Evolutionary conservation across 2,329 filamentous ascomycete species (phyloP), one percentile per base, ranked within the genome.

Genomic region (Cryphonectria naterciae): DNA sequence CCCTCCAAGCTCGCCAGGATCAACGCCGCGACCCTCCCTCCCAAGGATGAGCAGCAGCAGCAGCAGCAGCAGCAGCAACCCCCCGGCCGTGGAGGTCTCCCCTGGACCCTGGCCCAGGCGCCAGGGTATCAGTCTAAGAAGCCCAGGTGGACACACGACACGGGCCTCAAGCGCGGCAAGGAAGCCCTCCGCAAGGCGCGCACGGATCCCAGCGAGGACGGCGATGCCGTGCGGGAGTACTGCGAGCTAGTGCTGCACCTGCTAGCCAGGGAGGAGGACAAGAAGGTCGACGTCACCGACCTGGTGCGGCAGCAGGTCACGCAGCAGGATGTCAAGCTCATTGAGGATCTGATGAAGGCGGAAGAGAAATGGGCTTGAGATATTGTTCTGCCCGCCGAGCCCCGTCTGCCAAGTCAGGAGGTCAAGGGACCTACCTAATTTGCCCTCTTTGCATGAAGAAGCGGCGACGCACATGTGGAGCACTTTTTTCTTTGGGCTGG

Each of bases 191-290:
- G 85, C 58, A 82, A 79, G 68, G 85, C 86, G 46, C 82, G 86
- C 70, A 81, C 81, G 43, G 82, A 83, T 41, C 82, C 84, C 1
- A 83, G 85, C n/a, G 84, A 86, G 74, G 85, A 86, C 70, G 88
- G 88, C 41, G 87, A 90, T 74, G 89, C 83, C 5, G 81, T 92
- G 41, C 81, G 86, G 67, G 89, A 91, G 78, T 92, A 89, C 75
- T 86, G 85, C 63, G 86, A 88, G 72, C 80, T 91, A 32, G 83
- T 91, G 25, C 75, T 85, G 64, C 81, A 85, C 69, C 78, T 89
- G 46, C 80, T 89, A 32, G 79, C 79, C 68, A 77, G 76, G 68
- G 75, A 75, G 19, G 77, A 79, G 49, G 77, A 75, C 32, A 74
- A 74, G 10, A 75, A 74, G 11, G 73, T 75, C 4, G 79, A 83